Evolutionary conservation across 352 stramenopile species (phyloP), one percentile per base, ranked within the genome.

Genomic region (Globisporangium yorkense): DNA sequence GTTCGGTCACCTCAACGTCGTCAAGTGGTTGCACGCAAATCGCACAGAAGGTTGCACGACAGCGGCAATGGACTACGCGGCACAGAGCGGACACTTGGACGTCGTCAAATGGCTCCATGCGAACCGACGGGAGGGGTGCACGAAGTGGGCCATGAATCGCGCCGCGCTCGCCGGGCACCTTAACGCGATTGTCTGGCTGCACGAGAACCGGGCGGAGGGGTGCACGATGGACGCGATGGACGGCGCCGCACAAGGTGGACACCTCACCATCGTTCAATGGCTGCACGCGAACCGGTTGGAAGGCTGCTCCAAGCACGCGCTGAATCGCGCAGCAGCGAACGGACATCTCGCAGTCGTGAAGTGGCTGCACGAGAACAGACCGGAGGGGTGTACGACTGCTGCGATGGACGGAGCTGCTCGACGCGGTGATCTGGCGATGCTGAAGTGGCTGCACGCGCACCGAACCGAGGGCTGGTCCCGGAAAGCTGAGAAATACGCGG

Each of bases 401-500:
- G 54, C 54, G 33, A 59, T 59, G 54, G 43, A 59, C 37, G 43
- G 24, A 37, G 54, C 54, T 27, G 54, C 45, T 44, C 45, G 45
- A 13, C 54, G 35, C 18, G 46, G 46, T 16, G 15, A 61, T 16
- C 8, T 55, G 18, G 21, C n/a, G 37, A 53, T 61, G 35, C 45
- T 61, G 6, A 33, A 46, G 35, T 61, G 55, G 55, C 46, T 61
- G 4, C 55, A 61, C 29, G 35, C 47, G 16, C 46, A 54, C 15
- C 55, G 55, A 13, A 20, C 5, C 7, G 55, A 61, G 15, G 55
- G 55, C 33, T 61, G 46, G 20, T 59, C 54, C 15, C 31, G n/a
- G 9, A 53, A 45, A 45, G 54, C 31, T 2, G 20, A 40, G 8
- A 13, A 44, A 44, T 33, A 16, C 31, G 44, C 5, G 8, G 21